Conservation (phyloP, 345 rosid species). For the Jatropha curcas region DNA sequence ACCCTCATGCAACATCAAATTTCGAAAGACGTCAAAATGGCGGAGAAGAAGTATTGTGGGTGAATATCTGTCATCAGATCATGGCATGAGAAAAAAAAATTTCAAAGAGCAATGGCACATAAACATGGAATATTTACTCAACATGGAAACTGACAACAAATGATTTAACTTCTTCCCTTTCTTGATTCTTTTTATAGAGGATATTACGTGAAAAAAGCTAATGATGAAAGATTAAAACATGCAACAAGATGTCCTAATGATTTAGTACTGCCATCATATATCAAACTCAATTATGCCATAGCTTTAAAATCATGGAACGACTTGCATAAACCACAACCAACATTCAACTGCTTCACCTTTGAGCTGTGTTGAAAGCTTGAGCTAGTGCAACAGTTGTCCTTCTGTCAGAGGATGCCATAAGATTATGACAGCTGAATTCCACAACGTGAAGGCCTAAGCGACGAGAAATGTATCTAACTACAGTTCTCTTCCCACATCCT, state of each 20-base stretch:
- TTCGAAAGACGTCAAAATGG: slow-evolving; percentile 83
- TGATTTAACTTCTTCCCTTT: neutral
- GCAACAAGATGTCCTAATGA: neutral
- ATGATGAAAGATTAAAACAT: neutral
- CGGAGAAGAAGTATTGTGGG: slow-evolving; percentile 87
- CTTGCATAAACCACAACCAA: slow-evolving; percentile 20
- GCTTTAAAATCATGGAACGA: slow-evolving; percentile 11
- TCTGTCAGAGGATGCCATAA: slow-evolving; percentile 73
- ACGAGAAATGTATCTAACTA: slow-evolving; percentile 70
- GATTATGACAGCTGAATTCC: slow-evolving; percentile 85
- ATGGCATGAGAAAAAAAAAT: slow-evolving; percentile 15
- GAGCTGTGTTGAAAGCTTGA: slow-evolving; percentile 80
- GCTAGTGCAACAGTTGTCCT: slow-evolving; percentile 70
- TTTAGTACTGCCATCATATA: neutral
- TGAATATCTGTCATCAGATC: slow-evolving; percentile 58
- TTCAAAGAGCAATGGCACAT: slow-evolving; percentile 4
- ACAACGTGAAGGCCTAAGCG: slow-evolving; percentile 86
- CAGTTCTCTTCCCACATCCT: slow-evolving; percentile 96
- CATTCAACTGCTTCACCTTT: slow-evolving; percentile 56
- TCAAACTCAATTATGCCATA: neutral
- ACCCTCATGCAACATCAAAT: slow-evolving; percentile 69
- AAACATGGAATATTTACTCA: neutral
- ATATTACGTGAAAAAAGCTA: slow-evolving; percentile 7
- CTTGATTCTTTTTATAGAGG: too few species aligned
- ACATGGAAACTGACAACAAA: neutral